Base-by-base conservation (phyloP, 768 basidiomycete species). In the Lentinula boryana region DNA sequence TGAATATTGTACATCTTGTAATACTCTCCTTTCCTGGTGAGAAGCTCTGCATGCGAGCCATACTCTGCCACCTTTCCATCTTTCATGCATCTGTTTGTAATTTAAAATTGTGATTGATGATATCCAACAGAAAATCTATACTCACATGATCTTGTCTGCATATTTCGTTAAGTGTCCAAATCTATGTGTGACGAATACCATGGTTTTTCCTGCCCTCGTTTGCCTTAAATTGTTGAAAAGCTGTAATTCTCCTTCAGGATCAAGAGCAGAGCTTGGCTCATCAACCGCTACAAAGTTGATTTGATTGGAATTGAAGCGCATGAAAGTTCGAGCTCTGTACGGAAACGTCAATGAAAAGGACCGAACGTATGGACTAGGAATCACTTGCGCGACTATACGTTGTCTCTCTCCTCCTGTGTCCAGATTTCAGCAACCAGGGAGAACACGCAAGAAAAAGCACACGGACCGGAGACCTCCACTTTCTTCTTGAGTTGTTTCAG, bases 221-320 rank as follows among this genome's bases (percentile, higher is more conserved):
- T 65, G 49, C 38, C 67, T 66, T 32, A 81, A 68, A 15, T 67
- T 68, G 32, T 71, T 56, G 54, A 79, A 73, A 13, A 81, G 63
- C 12, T 73, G 66, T 18, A 63, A 69, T 64, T 83, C 81, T 1
- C 74, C 76, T 60, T 75, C 64, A 3, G 82, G 75, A 56, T 83
- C 82, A 4, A 82, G 65, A 2, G 75, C 72, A 0, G 80, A 80
- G 27, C 74, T 81, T 1, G 81, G 82, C 63, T 83, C 81, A 62
- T 83, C 82, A 5, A 76, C 71, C 3, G 76, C 71, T 13, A 81
- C 64, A 3, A 83, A 72, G 23, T 69, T 74, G 27, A 74, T 69
- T 3, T 68, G 51, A 0, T 64, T 64, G 1, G 69, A 68, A 21
- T 62, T 66, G 31, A 73, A 63, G 7, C 67, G 69, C 72, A 73